Conservation (phyloP, 306 rosid genomes). For the Cicer judaicum region DNA sequence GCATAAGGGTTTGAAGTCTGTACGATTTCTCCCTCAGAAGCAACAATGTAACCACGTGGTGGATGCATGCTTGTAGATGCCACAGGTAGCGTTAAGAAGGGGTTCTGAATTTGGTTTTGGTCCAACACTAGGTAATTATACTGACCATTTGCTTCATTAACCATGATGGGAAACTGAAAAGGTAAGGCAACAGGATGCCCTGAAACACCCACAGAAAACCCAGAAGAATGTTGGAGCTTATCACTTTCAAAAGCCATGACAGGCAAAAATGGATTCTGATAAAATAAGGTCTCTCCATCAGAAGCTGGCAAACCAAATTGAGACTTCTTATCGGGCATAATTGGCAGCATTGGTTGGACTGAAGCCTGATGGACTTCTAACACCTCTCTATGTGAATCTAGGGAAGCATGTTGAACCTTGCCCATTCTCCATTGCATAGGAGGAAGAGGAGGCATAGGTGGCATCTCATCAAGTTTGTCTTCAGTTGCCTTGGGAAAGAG, state of each 20-base stretch:
- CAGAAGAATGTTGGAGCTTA: slow-evolving; percentile 52
- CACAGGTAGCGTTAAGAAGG: slow-evolving; percentile 55
- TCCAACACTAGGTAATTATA: slow-evolving; percentile 54
- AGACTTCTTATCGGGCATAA: slow-evolving; percentile 45
- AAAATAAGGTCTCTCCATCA: slow-evolving; percentile 44
- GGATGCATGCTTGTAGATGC: slow-evolving; percentile 50
- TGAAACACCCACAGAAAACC: slow-evolving; percentile 50
- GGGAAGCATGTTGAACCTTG: slow-evolving; percentile 58
- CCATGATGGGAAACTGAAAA: slow-evolving; percentile 57
- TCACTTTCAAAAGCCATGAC: slow-evolving; percentile 54
- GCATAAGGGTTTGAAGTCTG: slow-evolving; percentile 47
- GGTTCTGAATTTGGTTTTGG: slow-evolving; percentile 57
- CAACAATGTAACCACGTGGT: slow-evolving; percentile 43
- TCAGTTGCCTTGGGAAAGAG: slow-evolving; percentile 53
- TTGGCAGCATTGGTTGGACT: slow-evolving; percentile 51
- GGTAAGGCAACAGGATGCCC: slow-evolving; percentile 52
- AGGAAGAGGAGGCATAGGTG: slow-evolving; percentile 98
- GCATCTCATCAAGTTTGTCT: slow-evolving; percentile 66
- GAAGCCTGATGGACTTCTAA: slow-evolving; percentile 48
- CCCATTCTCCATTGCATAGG: slow-evolving; percentile 99
- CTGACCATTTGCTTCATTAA: slow-evolving; percentile 53
- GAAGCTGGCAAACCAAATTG: slow-evolving; percentile 54
- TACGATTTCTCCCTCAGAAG: slow-evolving; percentile 54
- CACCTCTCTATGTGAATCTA: slow-evolving; percentile 49
- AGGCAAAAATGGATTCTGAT: slow-evolving; percentile 61